Conservation (phyloP, 1,284 basidiomycete genomes). For the Moesziomyces parantarcticus region DNA sequence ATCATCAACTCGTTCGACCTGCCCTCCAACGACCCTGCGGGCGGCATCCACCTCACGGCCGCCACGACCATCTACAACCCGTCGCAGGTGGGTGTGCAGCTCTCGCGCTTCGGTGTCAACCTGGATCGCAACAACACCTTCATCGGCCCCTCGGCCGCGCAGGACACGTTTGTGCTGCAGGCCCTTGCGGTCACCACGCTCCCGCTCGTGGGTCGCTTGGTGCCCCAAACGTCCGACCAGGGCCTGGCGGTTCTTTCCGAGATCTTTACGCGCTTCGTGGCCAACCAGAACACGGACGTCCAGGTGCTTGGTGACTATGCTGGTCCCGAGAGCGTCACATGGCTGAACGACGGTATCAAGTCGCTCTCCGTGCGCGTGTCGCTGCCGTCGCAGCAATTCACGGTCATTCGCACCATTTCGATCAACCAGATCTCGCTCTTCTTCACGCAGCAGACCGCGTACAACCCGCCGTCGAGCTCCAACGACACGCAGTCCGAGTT, state of each 20-base stretch:
- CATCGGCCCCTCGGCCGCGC: slow-evolving; percentile 75
- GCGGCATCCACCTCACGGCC: slow-evolving; percentile 79
- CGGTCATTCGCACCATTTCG: slow-evolving; percentile 76
- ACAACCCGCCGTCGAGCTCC: slow-evolving; percentile 74
- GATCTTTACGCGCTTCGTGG: slow-evolving; percentile 80
- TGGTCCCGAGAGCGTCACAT: slow-evolving; percentile 75
- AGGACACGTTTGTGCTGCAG: slow-evolving; percentile 72
- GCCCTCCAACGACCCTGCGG: slow-evolving; percentile 78
- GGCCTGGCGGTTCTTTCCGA: slow-evolving; percentile 75
- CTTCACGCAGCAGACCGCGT: slow-evolving; percentile 74
- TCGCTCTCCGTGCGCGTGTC: slow-evolving; percentile 74
- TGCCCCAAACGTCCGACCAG: slow-evolving; percentile 73
- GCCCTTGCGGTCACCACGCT: slow-evolving; percentile 74
- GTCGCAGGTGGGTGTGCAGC: slow-evolving; percentile 79
- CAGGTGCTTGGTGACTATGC: slow-evolving; percentile 76
- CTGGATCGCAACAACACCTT: slow-evolving; percentile 73
- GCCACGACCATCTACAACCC: slow-evolving; percentile 77
- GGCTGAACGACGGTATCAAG: slow-evolving; percentile 81
- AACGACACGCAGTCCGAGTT: slow-evolving; percentile 75
- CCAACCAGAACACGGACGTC: slow-evolving; percentile 76
- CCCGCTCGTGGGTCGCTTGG: slow-evolving; percentile 75
- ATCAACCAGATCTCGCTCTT: slow-evolving; percentile 76
- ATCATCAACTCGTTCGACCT: slow-evolving; percentile 78
- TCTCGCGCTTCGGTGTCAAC: slow-evolving; percentile 76
- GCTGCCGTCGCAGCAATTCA: slow-evolving; percentile 77